Evolutionary conservation across 2,329 filamentous ascomycete species (phyloP).

Genomic region (Chalara sp.): DNA sequence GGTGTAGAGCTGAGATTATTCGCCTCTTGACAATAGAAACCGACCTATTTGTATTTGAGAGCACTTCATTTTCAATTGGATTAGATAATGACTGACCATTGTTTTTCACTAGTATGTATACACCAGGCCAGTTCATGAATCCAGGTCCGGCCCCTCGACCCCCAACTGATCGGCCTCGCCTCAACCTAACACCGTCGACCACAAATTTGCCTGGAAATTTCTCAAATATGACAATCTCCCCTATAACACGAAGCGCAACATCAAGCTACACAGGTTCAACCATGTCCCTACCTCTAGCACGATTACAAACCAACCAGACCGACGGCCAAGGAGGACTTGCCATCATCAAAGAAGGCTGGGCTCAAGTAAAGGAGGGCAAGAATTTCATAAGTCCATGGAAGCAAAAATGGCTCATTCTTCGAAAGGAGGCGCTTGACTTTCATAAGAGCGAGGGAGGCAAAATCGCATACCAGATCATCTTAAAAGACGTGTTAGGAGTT

Average conservation of each 20-base stretch:
- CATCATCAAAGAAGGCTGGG: conserved; percentile 75
- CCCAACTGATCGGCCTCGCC: conserved; percentile 65
- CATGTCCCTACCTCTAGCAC: conserved; percentile 63
- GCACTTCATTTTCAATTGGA: too few species aligned
- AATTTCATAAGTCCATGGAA: conserved; percentile 82
- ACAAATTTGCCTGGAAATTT: conserved; percentile 69
- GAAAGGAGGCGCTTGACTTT: conserved; percentile 90
- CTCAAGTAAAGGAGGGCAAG: conserved; percentile 84
- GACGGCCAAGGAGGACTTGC: conserved; percentile 62
- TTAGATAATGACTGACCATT: conserved; percentile 1
- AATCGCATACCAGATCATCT: conserved; percentile 73
- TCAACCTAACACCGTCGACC: conserved; percentile 70
- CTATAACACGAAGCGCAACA: conserved; percentile 58
- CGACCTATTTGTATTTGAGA: too few species aligned
- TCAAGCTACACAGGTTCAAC: conserved; percentile 66
- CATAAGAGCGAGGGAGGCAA: conserved; percentile 88
- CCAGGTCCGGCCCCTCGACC: conserved; percentile 81
- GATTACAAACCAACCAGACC: conserved; percentile 42
- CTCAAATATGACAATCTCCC: conserved; percentile 70
- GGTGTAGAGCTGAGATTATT: too few species aligned
- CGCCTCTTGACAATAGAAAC: too few species aligned
- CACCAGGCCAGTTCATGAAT: conserved; percentile 80
- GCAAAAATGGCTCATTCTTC: conserved; percentile 83
- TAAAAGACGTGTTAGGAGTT: conserved; percentile 85
- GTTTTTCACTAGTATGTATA: conserved; percentile 41